phyloP scores from a whole-genome alignment of 768 basidiomycete genomes.

The Pisolithus microcarpus region DNA sequence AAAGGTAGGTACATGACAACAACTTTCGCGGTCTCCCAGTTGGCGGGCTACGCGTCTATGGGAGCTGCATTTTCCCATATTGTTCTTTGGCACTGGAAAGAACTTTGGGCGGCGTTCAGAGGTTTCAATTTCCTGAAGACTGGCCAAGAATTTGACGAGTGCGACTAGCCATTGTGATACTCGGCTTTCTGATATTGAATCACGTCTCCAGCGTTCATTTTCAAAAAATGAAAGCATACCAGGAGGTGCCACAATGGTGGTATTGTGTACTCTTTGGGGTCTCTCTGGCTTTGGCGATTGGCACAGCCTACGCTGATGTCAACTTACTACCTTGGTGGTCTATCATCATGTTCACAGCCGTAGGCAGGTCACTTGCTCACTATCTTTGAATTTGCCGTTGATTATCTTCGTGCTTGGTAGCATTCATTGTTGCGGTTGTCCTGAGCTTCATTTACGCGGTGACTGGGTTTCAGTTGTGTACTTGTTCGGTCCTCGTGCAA shows the following conservation, averaged over 20 bases:
- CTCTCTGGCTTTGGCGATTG: constrained; percentile 44
- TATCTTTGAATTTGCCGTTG: constrained; percentile 12
- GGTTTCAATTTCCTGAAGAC: constrained; percentile 22
- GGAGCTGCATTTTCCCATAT: constrained; percentile 38
- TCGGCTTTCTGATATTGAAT: background rate
- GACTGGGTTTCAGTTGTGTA: constrained; percentile 9
- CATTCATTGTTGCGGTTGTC: constrained; percentile 31
- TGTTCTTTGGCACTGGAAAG: constrained; percentile 46
- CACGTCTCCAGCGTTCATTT: constrained; percentile 8
- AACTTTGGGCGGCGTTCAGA: constrained; percentile 23
- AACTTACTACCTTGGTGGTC: constrained; percentile 49
- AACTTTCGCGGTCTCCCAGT: constrained; percentile 8
- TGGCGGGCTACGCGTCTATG: constrained; percentile 8
- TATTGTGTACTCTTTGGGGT: constrained; percentile 39
- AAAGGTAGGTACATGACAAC: constrained; percentile 10
- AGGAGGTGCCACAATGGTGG: constrained; percentile 49
- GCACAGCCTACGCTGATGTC: constrained; percentile 34
- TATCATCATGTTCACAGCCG: constrained; percentile 40
- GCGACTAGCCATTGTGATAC: background rate
- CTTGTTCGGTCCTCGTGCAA: constrained; percentile 8
- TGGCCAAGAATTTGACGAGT: constrained; percentile 5
- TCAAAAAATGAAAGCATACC: constrained; percentile 44
- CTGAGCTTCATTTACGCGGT: constrained; percentile 31
- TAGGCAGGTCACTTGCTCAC: constrained; percentile 17
- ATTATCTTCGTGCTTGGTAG: constrained; percentile 8